Percentiles rank a stretch among this genome's conserved stretches.
These are phyloP conservation scores for Xylariaceae sp. DNA, from an alignment of 2,329 filamentous ascomycete species.

Conservation along the genomic window DNA sequence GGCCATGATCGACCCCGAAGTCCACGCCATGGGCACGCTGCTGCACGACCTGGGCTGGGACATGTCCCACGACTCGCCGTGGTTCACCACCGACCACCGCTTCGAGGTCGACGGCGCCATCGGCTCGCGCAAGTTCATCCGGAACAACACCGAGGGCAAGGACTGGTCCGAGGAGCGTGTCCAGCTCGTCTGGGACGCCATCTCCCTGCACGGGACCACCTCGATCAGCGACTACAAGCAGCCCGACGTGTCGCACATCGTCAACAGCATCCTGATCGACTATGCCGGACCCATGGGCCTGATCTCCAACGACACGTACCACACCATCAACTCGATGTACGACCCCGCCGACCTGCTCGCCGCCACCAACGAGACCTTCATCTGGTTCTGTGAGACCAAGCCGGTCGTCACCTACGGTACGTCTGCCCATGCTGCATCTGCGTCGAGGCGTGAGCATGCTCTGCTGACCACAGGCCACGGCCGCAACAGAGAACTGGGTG, in stretches of 20 bases:
- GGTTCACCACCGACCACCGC: slow-evolving; percentile 14
- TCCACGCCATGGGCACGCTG: slow-evolving; percentile 14
- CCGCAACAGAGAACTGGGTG: slow-evolving; percentile 1
- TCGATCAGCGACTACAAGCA: slow-evolving; percentile 18
- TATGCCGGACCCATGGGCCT: slow-evolving; percentile 10
- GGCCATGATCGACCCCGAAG: slow-evolving; percentile 15
- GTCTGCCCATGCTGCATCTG: neutral
- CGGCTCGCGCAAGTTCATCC: slow-evolving; percentile 15
- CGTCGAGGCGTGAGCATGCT: too few relatives aligned
- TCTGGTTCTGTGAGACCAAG: slow-evolving; percentile 10
- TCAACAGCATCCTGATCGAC: slow-evolving; percentile 17
- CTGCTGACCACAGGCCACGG: neutral
- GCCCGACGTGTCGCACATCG: slow-evolving; percentile 12
- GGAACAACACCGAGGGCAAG: slow-evolving; percentile 11
- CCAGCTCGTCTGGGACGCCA: slow-evolving; percentile 18
- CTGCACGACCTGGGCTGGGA: slow-evolving; percentile 22
- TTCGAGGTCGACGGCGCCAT: slow-evolving; percentile 23
- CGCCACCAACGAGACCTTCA: slow-evolving; percentile 13
- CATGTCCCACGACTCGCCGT: slow-evolving; percentile 12
- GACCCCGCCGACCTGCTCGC: slow-evolving; percentile 10
- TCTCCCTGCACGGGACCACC: slow-evolving; percentile 19
- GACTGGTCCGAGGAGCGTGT: slow-evolving; percentile 13
- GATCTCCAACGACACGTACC: slow-evolving; percentile 12
- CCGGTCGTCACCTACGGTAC: slow-evolving; percentile 4
- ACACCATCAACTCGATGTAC: slow-evolving; percentile 8